phyloP scores from a whole-genome alignment of 1,284 basidiomycete species.

The Bothia castanella region DNA sequence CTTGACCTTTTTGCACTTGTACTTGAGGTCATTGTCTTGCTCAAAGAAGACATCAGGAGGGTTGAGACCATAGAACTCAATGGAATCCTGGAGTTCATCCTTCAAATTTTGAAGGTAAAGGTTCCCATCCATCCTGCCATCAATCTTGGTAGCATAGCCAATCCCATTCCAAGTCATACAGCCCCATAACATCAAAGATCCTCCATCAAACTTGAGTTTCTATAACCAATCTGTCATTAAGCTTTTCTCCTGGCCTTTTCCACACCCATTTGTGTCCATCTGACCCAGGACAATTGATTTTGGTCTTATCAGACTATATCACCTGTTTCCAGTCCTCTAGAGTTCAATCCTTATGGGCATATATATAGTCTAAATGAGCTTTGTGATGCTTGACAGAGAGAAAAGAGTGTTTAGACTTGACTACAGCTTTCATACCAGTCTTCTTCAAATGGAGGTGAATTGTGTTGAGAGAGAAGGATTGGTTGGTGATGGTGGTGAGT shows the following conservation, averaged over 20 bases:
- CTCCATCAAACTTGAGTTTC: neutral
- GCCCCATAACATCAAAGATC: neutral
- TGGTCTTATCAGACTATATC: too few relatives aligned
- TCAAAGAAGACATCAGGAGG: neutral
- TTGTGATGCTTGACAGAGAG: neutral
- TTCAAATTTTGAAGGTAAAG: neutral
- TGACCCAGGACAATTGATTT: too few relatives aligned
- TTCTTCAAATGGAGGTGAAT: neutral
- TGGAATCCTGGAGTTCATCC: neutral
- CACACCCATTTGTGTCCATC: too few relatives aligned
- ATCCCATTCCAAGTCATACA: neutral
- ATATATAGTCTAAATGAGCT: too few relatives aligned
- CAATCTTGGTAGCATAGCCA: neutral
- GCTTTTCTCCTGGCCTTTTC: too few relatives aligned
- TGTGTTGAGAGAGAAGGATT: neutral
- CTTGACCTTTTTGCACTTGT: too few relatives aligned
- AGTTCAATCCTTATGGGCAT: too few relatives aligned
- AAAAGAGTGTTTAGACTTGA: neutral
- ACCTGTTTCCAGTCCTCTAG: too few relatives aligned
- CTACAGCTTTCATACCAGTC: constrained; percentile 3
- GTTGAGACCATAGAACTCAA: neutral
- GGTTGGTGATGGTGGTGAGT: neutral
- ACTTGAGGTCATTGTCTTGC: too few relatives aligned
- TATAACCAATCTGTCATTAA: too few relatives aligned
- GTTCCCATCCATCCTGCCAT: neutral